Conservation (phyloP, 306 rosid species). For the Lablab purpureus region DNA sequence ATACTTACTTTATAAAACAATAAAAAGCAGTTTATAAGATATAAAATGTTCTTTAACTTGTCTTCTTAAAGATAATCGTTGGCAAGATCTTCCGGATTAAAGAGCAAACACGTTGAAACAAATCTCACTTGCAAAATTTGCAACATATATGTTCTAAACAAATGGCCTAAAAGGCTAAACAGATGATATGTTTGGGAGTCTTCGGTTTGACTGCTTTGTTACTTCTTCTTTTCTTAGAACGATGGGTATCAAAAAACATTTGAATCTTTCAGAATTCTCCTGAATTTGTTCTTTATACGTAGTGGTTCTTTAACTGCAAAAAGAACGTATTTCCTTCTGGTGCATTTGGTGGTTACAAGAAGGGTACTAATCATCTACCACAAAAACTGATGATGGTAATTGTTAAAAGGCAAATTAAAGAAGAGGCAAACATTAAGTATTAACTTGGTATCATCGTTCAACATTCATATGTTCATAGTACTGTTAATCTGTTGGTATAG, state of each 20-base stretch:
- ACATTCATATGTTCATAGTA: not conserved
- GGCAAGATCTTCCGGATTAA: not conserved
- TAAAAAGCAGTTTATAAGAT: not conserved
- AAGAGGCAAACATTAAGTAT: not conserved
- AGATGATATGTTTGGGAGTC: not conserved
- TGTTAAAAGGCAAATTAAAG: not conserved
- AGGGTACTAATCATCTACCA: no score
- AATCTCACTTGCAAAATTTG: not conserved
- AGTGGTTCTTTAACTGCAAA: not conserved
- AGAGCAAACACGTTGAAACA: not conserved
- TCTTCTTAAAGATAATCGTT: not conserved
- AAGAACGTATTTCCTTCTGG: constrained; percentile 6
- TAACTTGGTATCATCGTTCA: not conserved
- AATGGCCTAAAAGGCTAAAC: no score
- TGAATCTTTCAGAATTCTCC: not conserved
- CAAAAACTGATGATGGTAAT: not conserved
- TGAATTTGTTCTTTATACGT: not conserved
- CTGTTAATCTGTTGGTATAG: not conserved
- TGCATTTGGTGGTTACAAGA: not conserved
- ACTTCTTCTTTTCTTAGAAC: not conserved
- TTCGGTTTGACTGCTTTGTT: not conserved
- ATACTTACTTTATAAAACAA: not conserved
- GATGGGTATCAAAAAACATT: no score
- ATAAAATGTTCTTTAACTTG: not conserved
- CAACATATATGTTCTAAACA: not conserved